These are phyloP conservation scores for Volutella citrinella DNA, from an alignment of 2,329 filamentous ascomycete species.

Conservation along the genomic window DNA sequence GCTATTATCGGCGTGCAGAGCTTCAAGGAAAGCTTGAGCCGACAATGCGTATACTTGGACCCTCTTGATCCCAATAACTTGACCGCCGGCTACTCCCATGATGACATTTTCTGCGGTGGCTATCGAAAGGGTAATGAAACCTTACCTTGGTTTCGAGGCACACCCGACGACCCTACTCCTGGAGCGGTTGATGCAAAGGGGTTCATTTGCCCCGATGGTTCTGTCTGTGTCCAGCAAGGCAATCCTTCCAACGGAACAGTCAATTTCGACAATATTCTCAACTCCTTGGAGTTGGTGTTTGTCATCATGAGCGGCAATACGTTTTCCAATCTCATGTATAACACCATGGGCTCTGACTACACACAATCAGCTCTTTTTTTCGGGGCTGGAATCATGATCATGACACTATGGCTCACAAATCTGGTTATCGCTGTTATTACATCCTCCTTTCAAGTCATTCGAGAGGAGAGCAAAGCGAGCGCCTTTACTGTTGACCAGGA, in stretches of 20 bases:
- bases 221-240: slow-evolving; percentile 72
- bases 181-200: slow-evolving; percentile 67
- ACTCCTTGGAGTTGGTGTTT: slow-evolving; percentile 92
- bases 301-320: slow-evolving; percentile 99
- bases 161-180: slow-evolving; percentile 45
- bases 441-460: slow-evolving; percentile 95
- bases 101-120: slow-evolving; percentile 81
- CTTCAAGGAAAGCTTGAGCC: slow-evolving; percentile 80
- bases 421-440: slow-evolving; percentile 95
- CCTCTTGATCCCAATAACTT: slow-evolving; percentile 55
- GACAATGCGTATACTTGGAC: slow-evolving; percentile 76
- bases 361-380: slow-evolving; percentile 79
- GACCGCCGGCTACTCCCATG: slow-evolving; percentile 57
- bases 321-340: slow-evolving; percentile 92
- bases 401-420: slow-evolving; percentile 96
- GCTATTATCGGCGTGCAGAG: slow-evolving; percentile 96
- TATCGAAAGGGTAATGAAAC: slow-evolving; percentile 58
- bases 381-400: slow-evolving; percentile 73
- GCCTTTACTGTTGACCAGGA: slow-evolving; percentile 80
- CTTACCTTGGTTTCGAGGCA: slow-evolving; percentile 63
- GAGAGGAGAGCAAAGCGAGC: slow-evolving; percentile 91
- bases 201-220: slow-evolving; percentile 81
- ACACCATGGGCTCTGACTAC: slow-evolving; percentile 88
- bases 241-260: slow-evolving; percentile 85
- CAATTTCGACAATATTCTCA: slow-evolving; percentile 90